Conservation (phyloP, 805 yeast species). For the Blastobotrys attinorum region DNA sequence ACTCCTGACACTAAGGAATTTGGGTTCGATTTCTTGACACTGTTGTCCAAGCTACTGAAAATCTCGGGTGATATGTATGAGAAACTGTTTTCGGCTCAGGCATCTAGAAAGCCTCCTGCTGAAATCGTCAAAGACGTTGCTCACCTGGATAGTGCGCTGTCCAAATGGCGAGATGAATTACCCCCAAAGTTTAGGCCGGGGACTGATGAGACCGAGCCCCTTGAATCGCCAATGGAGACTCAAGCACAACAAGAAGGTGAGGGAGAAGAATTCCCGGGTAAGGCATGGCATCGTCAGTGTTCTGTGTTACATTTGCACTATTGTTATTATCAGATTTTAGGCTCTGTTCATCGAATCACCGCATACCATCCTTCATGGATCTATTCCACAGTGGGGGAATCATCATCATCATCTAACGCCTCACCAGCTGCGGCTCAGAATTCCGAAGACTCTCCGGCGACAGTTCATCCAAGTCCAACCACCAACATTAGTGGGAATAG, state of each 20-base stretch:
- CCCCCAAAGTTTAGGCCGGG: slow-evolving; percentile 16
- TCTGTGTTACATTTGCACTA: slow-evolving; percentile 13
- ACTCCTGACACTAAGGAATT: background rate
- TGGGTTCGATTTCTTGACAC: background rate
- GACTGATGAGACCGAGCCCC: slow-evolving; percentile 2
- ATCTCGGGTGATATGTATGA: slow-evolving; percentile 12
- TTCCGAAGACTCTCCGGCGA: background rate
- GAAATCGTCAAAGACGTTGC: slow-evolving; percentile 12
- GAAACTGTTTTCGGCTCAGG: slow-evolving; percentile 13
- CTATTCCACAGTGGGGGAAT: slow-evolving; percentile 8
- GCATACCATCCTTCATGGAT: slow-evolving; percentile 22
- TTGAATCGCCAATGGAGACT: too few relatives aligned
- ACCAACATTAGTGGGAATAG: background rate
- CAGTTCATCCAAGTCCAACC: background rate
- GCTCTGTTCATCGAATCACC: slow-evolving; percentile 15
- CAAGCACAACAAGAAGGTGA: background rate
- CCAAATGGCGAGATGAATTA: slow-evolving; percentile 16
- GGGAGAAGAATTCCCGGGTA: slow-evolving; percentile 1
- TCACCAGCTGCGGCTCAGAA: background rate
- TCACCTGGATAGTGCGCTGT: slow-evolving; percentile 15
- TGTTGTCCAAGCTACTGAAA: slow-evolving; percentile 6
- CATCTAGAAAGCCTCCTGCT: slow-evolving; percentile 7
- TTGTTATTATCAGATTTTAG: slow-evolving; percentile 16
- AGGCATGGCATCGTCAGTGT: slow-evolving; percentile 9
- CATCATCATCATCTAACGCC: background rate